Conservation (phyloP, 192 early-diverging fungal genomes). For the Glomus cerebriforme region DNA sequence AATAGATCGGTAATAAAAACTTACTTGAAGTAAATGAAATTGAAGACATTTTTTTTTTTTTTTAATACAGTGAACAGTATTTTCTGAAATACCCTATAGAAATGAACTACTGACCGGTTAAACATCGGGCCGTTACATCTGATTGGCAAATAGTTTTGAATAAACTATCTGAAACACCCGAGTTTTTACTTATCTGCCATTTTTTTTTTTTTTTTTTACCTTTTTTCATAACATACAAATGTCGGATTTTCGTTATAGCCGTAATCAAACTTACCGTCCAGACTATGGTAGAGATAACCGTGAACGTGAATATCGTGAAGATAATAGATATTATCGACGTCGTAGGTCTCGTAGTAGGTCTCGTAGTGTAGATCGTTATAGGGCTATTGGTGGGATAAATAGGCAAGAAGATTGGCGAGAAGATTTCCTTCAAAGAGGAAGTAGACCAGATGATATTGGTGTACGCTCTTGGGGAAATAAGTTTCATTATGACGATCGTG, state of each 20-base stretch:
- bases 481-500: slow-evolving; percentile 8
- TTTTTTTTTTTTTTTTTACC: too few species aligned
- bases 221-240: background rate
- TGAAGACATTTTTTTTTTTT: slow-evolving; percentile 11
- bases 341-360: background rate
- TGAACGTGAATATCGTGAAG: background rate
- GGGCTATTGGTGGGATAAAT: background rate
- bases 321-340: slow-evolving; percentile 25
- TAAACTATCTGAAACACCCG: background rate
- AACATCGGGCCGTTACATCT: too few species aligned
- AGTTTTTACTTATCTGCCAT: too few species aligned
- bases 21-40: slow-evolving; percentile 23
- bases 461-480: slow-evolving; percentile 12
- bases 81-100: too few species aligned
- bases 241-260: slow-evolving; percentile 25
- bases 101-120: too few species aligned
- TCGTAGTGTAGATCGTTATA: slow-evolving; percentile 11
- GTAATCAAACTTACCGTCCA: slow-evolving; percentile 26
- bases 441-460: background rate
- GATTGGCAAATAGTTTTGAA: too few species aligned
- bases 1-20: background rate
- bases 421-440: slow-evolving; percentile 9
- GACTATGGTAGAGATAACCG: slow-evolving; percentile 27
- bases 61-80: too few species aligned
- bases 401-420: slow-evolving; percentile 4